phyloP scores from a whole-genome alignment of 2,329 filamentous ascomycete genomes.

The Fusarium floridanum region DNA sequence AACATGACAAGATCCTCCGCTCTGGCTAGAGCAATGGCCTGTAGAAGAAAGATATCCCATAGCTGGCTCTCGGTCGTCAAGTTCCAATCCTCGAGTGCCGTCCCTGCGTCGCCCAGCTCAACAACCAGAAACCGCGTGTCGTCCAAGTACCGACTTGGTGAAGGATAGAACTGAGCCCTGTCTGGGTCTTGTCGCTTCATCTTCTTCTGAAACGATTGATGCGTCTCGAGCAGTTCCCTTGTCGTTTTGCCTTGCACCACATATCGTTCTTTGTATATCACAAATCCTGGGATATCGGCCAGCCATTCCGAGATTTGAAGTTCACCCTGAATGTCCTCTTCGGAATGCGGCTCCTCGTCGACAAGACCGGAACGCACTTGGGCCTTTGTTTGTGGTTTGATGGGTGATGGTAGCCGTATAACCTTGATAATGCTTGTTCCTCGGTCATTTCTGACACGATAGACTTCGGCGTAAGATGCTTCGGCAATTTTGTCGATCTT shows the following conservation, averaged over 20 bases:
- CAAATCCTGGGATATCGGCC: slow-evolving; percentile 74
- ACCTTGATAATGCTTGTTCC: slow-evolving; percentile 76
- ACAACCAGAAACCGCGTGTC: slow-evolving; percentile 71
- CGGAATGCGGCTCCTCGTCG: slow-evolving; percentile 69
- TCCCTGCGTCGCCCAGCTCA: slow-evolving; percentile 73
- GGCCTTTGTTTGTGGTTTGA: slow-evolving; percentile 69
- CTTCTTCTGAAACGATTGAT: slow-evolving; percentile 67
- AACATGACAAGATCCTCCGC: slow-evolving; percentile 71
- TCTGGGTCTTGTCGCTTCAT: slow-evolving; percentile 68
- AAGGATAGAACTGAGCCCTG: slow-evolving; percentile 71
- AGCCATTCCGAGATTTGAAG: slow-evolving; percentile 74
- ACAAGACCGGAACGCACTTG: slow-evolving; percentile 67
- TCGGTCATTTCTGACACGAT: slow-evolving; percentile 69
- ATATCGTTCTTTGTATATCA: slow-evolving; percentile 75
- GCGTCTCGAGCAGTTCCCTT: slow-evolving; percentile 68
- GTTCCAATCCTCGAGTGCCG: slow-evolving; percentile 70
- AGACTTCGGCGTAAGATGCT: slow-evolving; percentile 76
- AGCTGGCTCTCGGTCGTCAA: slow-evolving; percentile 63
- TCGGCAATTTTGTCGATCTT: slow-evolving; percentile 74
- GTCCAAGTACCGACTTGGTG: slow-evolving; percentile 70
- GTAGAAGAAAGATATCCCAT: slow-evolving; percentile 74
- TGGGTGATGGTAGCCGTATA: slow-evolving; percentile 70
- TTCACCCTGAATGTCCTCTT: slow-evolving; percentile 69
- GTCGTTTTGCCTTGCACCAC: slow-evolving; percentile 69
- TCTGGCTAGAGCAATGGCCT: slow-evolving; percentile 70